phyloP scores from a whole-genome alignment of 2,329 filamentous ascomycete species.

The Aspergillus tubingensis region DNA sequence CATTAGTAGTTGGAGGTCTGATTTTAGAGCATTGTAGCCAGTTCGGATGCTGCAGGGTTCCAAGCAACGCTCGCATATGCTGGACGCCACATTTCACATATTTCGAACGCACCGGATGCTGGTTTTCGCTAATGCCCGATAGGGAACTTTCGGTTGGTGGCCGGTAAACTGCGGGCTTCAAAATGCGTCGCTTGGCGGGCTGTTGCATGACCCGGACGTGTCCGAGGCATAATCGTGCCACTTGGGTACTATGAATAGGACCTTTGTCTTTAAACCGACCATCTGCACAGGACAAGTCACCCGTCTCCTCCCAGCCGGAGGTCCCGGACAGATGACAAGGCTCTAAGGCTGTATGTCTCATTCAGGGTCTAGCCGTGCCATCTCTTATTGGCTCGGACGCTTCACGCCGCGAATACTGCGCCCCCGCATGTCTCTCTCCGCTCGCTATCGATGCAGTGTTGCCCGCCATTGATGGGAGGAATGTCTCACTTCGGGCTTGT shows the following conservation, averaged over 20 bases:
- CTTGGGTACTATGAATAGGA: constrained; percentile 3
- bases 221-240: not conserved
- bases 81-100: not conserved
- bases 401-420: not conserved
- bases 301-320: not conserved
- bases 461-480: constrained; percentile 1
- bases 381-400: constrained; percentile 1
- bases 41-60: not conserved
- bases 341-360: constrained; percentile 13
- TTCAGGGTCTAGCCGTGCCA: not conserved
- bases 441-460: constrained; percentile 4
- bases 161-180: not conserved
- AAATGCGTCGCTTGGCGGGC: not conserved
- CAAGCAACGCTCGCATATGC: not conserved
- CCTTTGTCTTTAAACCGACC: not conserved
- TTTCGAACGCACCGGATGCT: not conserved
- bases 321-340: not conserved
- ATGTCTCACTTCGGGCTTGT: constrained; percentile 5
- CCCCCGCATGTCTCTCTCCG: constrained; percentile 10
- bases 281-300: constrained; percentile 5
- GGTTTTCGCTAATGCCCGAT: not conserved
- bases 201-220: not conserved
- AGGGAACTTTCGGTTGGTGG: not conserved
- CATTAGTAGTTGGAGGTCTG: not conserved
- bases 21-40: not conserved